phyloP scores from a whole-genome alignment of 768 basidiomycete species.

The Phanerochaete sordida region DNA sequence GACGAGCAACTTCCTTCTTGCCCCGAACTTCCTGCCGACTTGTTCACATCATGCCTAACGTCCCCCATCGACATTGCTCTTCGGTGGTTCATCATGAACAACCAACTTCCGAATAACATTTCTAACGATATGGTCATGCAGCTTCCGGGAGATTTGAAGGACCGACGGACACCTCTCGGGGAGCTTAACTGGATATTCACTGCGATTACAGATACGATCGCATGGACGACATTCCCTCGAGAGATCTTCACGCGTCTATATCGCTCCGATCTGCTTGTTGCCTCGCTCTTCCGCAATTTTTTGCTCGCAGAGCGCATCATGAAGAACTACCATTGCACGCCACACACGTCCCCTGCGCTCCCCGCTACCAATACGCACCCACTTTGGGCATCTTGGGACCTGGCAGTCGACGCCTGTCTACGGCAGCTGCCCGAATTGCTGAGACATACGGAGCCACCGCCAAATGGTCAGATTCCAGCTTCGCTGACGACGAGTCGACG shows the following conservation, averaged over 20 bases:
- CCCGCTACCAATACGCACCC: constrained; percentile 96
- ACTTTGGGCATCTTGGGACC: constrained; percentile 97
- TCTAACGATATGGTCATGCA: constrained; percentile 90
- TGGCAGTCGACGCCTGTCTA: constrained; percentile 91
- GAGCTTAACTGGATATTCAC: constrained; percentile 99
- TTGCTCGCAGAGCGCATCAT: constrained; percentile 96
- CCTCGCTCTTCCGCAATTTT: constrained; percentile 96
- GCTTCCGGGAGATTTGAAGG: constrained; percentile 95
- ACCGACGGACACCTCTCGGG: constrained; percentile 91
- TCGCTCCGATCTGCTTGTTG: constrained; percentile 92
- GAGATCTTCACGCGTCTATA: constrained; percentile 93
- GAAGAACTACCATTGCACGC: constrained; percentile 97
- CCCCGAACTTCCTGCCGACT: constrained; percentile 94
- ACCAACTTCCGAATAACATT: constrained; percentile 76
- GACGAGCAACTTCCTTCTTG: constrained; percentile 91
- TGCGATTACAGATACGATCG: constrained; percentile 97
- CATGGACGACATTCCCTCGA: constrained; percentile 95
- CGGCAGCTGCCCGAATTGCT: constrained; percentile 89
- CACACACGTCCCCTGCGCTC: constrained; percentile 86
- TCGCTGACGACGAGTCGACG: constrained; percentile 24
- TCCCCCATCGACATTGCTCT: constrained; percentile 98
- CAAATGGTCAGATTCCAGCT: constrained; percentile 14
- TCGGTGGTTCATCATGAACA: constrained; percentile 89
- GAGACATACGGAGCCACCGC: constrained; percentile 25
- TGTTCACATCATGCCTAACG: constrained; percentile 97